phyloP scores from a whole-genome alignment of 139 green algal species.

The Monoraphidium neglectum region DNA sequence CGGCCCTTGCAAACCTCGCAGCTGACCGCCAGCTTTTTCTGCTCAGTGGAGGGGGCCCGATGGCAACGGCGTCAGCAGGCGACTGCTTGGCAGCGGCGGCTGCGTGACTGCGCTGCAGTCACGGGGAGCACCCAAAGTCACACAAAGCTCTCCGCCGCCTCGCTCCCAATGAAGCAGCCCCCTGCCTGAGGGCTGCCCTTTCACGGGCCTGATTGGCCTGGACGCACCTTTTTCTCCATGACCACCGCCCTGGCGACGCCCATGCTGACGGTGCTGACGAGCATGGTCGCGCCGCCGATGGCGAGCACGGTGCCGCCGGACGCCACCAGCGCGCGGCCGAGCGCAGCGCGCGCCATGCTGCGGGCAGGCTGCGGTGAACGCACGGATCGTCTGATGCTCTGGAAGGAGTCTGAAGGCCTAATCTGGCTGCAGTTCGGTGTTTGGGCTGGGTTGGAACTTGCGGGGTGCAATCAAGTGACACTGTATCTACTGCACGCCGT shows the following conservation, averaged over 20 bases:
- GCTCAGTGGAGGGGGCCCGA: neutral
- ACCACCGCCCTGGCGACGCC: constrained; percentile 35
- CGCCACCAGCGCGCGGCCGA: constrained; percentile 43
- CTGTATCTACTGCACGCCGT: too few species aligned
- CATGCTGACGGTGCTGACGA: constrained; percentile 44
- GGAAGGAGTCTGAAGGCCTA: too few species aligned
- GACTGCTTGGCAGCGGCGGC: too few species aligned
- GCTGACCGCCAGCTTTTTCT: constrained; percentile 28
- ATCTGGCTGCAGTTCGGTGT: too few species aligned
- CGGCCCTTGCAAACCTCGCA: constrained; percentile 29
- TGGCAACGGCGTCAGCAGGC: too few species aligned
- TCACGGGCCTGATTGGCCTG: too few species aligned
- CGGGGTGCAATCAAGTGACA: too few species aligned
- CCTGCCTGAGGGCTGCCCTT: neutral
- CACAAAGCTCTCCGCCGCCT: neutral
- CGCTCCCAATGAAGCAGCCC: neutral
- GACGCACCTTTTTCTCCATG: constrained; percentile 36
- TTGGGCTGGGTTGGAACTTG: too few species aligned
- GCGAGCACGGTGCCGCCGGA: constrained; percentile 48
- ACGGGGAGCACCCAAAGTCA: neutral
- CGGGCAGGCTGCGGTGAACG: too few species aligned
- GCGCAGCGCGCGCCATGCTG: constrained; percentile 28
- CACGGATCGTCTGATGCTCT: too few species aligned
- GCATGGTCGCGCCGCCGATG: constrained; percentile 35
- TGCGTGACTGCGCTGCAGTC: neutral